Percentiles rank a stretch among this genome's conserved stretches.
These are phyloP conservation scores for Xylaria bambusicola DNA, from an alignment of 495 filamentous ascomycete species.

Conservation along the genomic window DNA sequence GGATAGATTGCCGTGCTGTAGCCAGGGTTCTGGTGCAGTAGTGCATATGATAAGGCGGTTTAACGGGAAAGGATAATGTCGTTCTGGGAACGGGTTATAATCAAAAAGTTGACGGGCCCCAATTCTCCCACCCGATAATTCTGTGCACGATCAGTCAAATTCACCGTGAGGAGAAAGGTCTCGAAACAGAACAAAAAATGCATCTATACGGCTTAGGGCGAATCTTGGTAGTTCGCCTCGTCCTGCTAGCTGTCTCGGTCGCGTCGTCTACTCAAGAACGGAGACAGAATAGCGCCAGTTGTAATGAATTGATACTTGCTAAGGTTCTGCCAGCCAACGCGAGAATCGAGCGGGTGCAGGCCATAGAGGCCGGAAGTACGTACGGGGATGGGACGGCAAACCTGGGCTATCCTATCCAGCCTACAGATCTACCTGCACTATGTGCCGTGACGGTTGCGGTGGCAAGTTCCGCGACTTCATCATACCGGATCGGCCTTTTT, in stretches of 20 bases:
- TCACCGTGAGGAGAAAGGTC: not conserved
- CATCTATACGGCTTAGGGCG: not conserved
- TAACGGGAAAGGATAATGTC: not conserved
- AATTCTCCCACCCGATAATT: not conserved
- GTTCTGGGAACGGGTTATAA: not conserved
- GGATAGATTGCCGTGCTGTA: not conserved
- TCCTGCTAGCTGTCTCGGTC: not conserved
- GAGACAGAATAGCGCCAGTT: slow-evolving; percentile 13
- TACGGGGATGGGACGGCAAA: slow-evolving; percentile 42
- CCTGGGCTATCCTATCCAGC: slow-evolving; percentile 45
- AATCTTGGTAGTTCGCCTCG: not conserved
- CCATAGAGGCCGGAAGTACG: slow-evolving; percentile 33
- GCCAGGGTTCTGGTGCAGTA: not conserved
- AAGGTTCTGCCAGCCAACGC: slow-evolving; percentile 28
- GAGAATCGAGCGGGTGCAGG: slow-evolving; percentile 34
- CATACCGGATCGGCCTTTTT: slow-evolving; percentile 53
- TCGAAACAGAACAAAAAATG: slow-evolving; percentile 1
- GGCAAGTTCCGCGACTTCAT: slow-evolving; percentile 41
- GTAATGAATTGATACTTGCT: slow-evolving; percentile 28
- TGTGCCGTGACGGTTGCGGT: slow-evolving; percentile 54
- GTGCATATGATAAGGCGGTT: not conserved
- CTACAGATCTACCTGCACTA: slow-evolving; percentile 47
- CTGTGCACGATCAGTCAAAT: not conserved
- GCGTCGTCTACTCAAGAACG: slow-evolving; percentile 9
- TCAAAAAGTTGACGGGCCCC: slow-evolving; percentile 3